Evolutionary conservation across 352 stramenopile genomes (phyloP).

Genomic region (Poterioochromonas sp.): DNA sequence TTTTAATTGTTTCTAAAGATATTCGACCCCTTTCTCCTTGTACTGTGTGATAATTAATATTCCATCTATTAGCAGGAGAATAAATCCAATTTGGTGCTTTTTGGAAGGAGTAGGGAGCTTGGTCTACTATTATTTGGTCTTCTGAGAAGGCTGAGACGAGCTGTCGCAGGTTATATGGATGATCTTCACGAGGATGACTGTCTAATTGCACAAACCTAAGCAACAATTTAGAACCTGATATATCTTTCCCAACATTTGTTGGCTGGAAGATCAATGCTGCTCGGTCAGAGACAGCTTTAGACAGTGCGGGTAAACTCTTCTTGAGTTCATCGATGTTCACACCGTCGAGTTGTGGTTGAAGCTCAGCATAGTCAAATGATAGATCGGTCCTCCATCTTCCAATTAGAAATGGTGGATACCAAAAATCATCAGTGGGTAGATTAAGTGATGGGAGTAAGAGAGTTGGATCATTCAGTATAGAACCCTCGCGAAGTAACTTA

Average conservation of each 20-base stretch:
- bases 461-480: too few relatives aligned
- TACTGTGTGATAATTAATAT: not conserved
- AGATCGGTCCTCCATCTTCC: not conserved
- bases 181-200: not conserved
- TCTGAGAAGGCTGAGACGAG: not conserved
- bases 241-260: too few relatives aligned
- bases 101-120: not conserved
- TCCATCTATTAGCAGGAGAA: not conserved
- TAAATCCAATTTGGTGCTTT: not conserved
- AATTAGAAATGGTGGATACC: not conserved
- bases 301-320: not conserved
- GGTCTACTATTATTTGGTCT: not conserved
- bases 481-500: too few relatives aligned
- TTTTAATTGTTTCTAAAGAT: not conserved
- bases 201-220: not conserved
- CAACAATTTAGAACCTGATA: not conserved
- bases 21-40: not conserved
- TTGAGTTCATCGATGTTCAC: not conserved
- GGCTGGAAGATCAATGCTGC: too few relatives aligned
- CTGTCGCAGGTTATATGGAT: not conserved
- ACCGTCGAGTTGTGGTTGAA: not conserved
- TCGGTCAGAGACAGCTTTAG: too few relatives aligned
- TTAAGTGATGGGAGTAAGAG: not conserved
- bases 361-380: not conserved
- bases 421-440: not conserved